Conservation (phyloP, 768 basidiomycete species). For the Tremella mesenterica region DNA sequence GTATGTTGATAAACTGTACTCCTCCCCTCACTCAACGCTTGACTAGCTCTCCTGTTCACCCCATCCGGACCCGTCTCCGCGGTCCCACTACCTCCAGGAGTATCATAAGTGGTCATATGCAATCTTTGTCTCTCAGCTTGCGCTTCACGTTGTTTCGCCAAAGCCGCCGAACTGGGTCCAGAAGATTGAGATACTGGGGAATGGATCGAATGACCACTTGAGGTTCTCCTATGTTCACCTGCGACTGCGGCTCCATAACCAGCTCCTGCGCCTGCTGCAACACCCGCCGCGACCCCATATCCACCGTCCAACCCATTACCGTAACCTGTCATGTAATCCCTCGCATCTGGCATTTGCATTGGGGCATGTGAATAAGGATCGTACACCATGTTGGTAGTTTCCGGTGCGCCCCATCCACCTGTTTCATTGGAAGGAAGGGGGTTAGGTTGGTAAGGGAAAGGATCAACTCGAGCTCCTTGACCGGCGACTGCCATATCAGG, state of each 20-base stretch:
- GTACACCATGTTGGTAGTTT: conserved; percentile 6
- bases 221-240: background rate
- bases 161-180: conserved; percentile 5
- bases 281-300: conserved; percentile 29
- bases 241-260: conserved; percentile 16
- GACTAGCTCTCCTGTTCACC: conserved; percentile 1
- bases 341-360: conserved; percentile 37
- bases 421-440: too few relatives aligned
- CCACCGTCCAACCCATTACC: conserved; percentile 30
- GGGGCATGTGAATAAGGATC: conserved; percentile 24
- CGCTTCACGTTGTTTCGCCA: conserved; percentile 14
- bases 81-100: background rate
- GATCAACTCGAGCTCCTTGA: conserved; percentile 21
- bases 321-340: conserved; percentile 20
- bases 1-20: conserved; percentile 32
- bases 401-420: background rate
- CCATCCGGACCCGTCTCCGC: background rate
- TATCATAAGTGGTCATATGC: conserved; percentile 1
- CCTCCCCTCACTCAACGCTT: conserved; percentile 8
- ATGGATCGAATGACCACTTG: conserved; percentile 1
- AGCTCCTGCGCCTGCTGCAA: conserved; percentile 18
- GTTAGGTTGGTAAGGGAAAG: conserved; percentile 27
- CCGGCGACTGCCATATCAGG: conserved; percentile 12
- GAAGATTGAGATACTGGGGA: background rate
- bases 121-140: conserved; percentile 1